Base-by-base conservation (phyloP, 2,329 filamentous ascomycete species). In the Phialophora expanda region DNA sequence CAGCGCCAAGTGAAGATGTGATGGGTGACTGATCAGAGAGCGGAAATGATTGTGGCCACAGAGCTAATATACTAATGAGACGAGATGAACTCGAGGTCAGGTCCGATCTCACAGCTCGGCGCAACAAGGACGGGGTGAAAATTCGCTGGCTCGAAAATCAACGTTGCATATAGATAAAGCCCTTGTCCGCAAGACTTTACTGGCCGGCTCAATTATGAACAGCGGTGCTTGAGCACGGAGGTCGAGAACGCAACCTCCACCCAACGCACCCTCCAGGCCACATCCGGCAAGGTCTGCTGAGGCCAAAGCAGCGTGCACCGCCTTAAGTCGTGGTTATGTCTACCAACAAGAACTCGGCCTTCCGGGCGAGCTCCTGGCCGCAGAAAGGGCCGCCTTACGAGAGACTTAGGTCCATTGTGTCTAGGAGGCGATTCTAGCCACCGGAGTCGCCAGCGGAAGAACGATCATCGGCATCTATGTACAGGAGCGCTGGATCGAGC, bases 161-260 rank as follows among this genome's bases (percentile, higher is more conserved):
- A 51, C 48, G 48, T 51, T 51, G 48, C 48, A 51, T 51, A 51
- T 24, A 51, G 20, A 51, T 51, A 51, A 51, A 22, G 48, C 20
- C 20, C 48, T 51, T 51, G 24, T 22, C n/a, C 14, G 48, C n/a
- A 51, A 28, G 48, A 51, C 48, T 51, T 28, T 51, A 51, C 48
- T 22, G 48, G 20, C 24, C 22, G n/a, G 20, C 48, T 51, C 48
- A 51, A 26, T 28, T 28, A 51, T 26, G 48, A 12, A 28, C 48
- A 26, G 24, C 20, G 11, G 48, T 24, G 48, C 48, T 26, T 28
- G 48, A 26, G 14, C 20, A 51, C 20, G 24, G 7, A 51, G 48
- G 48, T 51, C 48, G 48, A 51, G 24, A 51, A 51, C 48, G 20
- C 48, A 51, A 51, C 48, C 48, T 51, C 48, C 4, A 51, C 48